A percentile compares a stretch with the other conserved stretches of the same genome.
Conservation (phyloP, 1,284 basidiomycete species). For the Paramarasmius palmivorus region DNA sequence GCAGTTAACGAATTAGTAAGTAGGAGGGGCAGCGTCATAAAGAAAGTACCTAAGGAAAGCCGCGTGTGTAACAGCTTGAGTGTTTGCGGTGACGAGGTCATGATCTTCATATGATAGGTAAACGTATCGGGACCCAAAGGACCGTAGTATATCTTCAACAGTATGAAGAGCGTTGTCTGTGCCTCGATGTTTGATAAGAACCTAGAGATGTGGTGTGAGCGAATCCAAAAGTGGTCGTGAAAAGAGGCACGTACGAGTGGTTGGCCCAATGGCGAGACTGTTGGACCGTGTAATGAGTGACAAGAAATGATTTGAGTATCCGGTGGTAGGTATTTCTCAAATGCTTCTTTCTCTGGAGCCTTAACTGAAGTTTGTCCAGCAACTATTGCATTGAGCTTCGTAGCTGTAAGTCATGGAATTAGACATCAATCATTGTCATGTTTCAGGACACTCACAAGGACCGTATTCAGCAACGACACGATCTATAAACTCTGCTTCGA, state of each 20-base stretch:
- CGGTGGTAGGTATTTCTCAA: constrained; percentile 84
- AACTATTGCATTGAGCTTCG: constrained; percentile 91
- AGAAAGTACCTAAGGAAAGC: constrained; percentile 84
- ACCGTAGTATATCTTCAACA: constrained; percentile 83
- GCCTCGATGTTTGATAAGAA: constrained; percentile 88
- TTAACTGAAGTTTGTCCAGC: constrained; percentile 97
- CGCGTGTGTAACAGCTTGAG: constrained; percentile 97
- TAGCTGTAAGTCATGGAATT: constrained; percentile 52
- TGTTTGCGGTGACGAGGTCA: constrained; percentile 95
- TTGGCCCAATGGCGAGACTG: constrained; percentile 89
- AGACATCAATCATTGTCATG: not conserved
- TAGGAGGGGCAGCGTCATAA: constrained; percentile 6
- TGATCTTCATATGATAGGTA: constrained; percentile 96
- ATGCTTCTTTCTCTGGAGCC: constrained; percentile 89
- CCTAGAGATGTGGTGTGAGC: constrained; percentile 47
- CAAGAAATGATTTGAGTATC: constrained; percentile 92
- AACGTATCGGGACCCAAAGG: constrained; percentile 87
- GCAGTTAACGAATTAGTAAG: constrained; percentile 7
- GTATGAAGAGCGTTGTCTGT: constrained; percentile 72
- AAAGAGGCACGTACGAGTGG: constrained; percentile 63
- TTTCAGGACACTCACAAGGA: constrained; percentile 64
- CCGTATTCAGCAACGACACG: constrained; percentile 87
- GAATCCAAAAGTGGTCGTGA: not conserved
- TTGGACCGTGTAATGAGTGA: constrained; percentile 94
- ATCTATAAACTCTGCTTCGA: constrained; percentile 91